Conservation (phyloP, 148 eudicot species). For the Diospyros lotus region DNA sequence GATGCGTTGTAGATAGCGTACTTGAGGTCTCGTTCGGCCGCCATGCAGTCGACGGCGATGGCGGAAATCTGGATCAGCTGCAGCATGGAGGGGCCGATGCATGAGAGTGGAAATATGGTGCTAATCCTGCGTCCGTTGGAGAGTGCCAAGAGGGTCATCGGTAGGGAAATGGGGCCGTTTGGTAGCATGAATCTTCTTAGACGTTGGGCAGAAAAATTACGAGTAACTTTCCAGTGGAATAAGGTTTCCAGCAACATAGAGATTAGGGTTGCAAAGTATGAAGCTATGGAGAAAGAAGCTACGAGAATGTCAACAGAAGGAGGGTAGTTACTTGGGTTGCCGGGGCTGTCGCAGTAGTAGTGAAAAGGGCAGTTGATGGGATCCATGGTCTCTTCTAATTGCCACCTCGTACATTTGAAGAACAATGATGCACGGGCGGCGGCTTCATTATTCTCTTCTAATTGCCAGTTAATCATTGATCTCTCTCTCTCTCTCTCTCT, state of each 20-base stretch:
- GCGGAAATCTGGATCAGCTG: slow-evolving; percentile 47
- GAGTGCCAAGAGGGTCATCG: slow-evolving; percentile 33
- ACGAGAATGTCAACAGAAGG: slow-evolving; percentile 23
- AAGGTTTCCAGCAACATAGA: slow-evolving; percentile 20
- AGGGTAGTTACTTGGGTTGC: slow-evolving; percentile 35
- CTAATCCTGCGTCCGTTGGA: slow-evolving; percentile 47
- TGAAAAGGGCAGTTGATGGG: slow-evolving; percentile 53
- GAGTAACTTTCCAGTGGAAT: slow-evolving; percentile 7
- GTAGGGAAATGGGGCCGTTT: slow-evolving; percentile 47
- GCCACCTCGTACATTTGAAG: slow-evolving; percentile 59
- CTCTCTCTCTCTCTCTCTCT: no score
- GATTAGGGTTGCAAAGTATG: slow-evolving; percentile 25
- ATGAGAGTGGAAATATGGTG: slow-evolving; percentile 29
- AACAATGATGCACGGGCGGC: slow-evolving; percentile 6
- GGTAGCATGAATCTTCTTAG: slow-evolving; percentile 38
- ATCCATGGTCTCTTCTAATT: slow-evolving; percentile 55
- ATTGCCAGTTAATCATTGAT: no score
- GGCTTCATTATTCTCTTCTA: no score
- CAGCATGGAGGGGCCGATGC: slow-evolving; percentile 39
- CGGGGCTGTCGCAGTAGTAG: slow-evolving; percentile 48
- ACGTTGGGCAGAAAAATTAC: slow-evolving; percentile 9
- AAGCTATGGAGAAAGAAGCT: slow-evolving; percentile 12
- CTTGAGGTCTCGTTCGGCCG: slow-evolving; percentile 29
- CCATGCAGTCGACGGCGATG: slow-evolving; percentile 24
- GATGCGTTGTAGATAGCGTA: slow-evolving; percentile 47